These are phyloP conservation scores for Cryptosporidium meleagridis DNA, from an alignment of 169 alveolate species.

Conservation along the genomic window DNA sequence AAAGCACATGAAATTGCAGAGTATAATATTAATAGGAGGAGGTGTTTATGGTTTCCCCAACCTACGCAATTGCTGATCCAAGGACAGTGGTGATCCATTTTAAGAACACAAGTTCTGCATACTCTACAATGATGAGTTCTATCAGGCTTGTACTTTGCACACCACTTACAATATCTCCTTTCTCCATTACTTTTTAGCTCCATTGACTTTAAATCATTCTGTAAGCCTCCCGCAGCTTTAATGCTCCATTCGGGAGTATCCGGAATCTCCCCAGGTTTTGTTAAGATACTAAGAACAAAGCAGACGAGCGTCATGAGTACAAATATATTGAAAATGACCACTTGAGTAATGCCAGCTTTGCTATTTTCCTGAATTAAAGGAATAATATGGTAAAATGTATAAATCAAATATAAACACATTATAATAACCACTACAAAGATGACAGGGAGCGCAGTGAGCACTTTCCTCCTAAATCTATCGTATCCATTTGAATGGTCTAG, in stretches of 20 bases:
- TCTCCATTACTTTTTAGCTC: constrained; percentile 69
- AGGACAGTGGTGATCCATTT: constrained; percentile 93
- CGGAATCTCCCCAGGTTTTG: constrained; percentile 88
- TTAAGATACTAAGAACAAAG: constrained; percentile 83
- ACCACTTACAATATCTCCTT: constrained; percentile 83
- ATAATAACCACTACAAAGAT: constrained; percentile 28
- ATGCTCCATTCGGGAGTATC: constrained; percentile 86
- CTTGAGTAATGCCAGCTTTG: constrained; percentile 71
- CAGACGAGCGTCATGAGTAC: constrained; percentile 80
- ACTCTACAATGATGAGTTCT: constrained; percentile 85
- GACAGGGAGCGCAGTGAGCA: constrained; percentile 40
- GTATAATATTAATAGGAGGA: constrained; percentile 84
- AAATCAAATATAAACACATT: constrained; percentile 30
- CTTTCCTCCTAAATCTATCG: constrained; percentile 22
- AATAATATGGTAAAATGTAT: constrained; percentile 50
- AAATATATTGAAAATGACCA: constrained; percentile 68
- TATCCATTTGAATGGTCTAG: background rate
- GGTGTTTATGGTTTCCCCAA: constrained; percentile 88
- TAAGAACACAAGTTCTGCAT: constrained; percentile 87
- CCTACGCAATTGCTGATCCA: constrained; percentile 92
- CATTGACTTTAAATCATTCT: background rate
- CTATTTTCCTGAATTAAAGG: constrained; percentile 28
- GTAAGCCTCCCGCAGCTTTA: constrained; percentile 3
- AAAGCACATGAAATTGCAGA: constrained; percentile 80
- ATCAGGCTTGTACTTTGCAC: constrained; percentile 83